Conservation (phyloP, 805 yeast genomes). For the Wickerhamiella kurtzmanii region DNA sequence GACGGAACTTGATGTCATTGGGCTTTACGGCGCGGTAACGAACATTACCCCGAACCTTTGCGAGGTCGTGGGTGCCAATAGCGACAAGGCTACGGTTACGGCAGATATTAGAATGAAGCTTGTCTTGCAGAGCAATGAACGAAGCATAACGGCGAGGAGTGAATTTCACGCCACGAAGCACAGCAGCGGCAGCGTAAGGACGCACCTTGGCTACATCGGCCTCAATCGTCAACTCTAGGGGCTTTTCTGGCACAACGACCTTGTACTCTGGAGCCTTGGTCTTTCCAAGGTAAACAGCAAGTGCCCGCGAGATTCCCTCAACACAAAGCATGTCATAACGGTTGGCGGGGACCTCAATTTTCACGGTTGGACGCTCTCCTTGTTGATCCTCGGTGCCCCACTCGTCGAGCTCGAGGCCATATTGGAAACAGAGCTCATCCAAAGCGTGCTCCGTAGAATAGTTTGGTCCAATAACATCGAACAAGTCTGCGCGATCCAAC, state of each 20-base stretch:
- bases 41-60: constrained; percentile 67
- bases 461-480: constrained; percentile 50
- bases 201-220: constrained; percentile 61
- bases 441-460: constrained; percentile 67
- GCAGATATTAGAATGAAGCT: constrained; percentile 86
- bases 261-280: constrained; percentile 50
- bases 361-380: constrained; percentile 93
- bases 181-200: constrained; percentile 93
- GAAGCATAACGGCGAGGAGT: constrained; percentile 81
- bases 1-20: constrained; percentile 46
- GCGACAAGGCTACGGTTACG: constrained; percentile 97
- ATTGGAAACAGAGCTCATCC: constrained; percentile 93
- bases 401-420: constrained; percentile 95
- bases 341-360: constrained; percentile 95
- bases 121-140: constrained; percentile 91
- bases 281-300: constrained; percentile 78
- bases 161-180: constrained; percentile 70
- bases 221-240: constrained; percentile 53
- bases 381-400: constrained; percentile 54
- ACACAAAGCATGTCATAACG: constrained; percentile 96
- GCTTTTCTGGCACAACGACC: constrained; percentile 48
- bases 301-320: constrained; percentile 93
- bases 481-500: constrained; percentile 88
- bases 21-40: constrained; percentile 78
- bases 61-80: constrained; percentile 94